phyloP scores from a whole-genome alignment of 1,284 basidiomycete genomes.

The Ganoderma boninense region DNA sequence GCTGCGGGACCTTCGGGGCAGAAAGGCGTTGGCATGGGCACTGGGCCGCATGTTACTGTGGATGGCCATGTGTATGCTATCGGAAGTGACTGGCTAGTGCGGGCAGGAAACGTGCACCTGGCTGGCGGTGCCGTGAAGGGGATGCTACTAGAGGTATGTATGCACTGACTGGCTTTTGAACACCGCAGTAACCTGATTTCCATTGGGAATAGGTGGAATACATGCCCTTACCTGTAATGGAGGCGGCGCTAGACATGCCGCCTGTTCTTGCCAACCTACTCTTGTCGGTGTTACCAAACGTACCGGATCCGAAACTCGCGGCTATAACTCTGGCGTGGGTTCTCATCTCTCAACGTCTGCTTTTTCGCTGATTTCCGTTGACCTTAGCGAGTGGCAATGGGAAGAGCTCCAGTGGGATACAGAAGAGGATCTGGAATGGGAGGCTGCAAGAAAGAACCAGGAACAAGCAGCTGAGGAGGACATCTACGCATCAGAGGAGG shows the following conservation, averaged over 20 bases:
- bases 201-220: conserved; percentile 69
- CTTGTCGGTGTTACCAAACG: conserved; percentile 74
- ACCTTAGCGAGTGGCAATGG: conserved; percentile 70
- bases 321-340: conserved; percentile 65
- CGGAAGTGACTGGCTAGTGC: conserved; percentile 82
- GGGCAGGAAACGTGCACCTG: conserved; percentile 77
- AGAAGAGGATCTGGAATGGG: conserved; percentile 54
- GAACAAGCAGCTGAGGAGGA: conserved; percentile 47
- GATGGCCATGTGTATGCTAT: conserved; percentile 76
- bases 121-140: conserved; percentile 78
- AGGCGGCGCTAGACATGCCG: conserved; percentile 65
- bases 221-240: conserved; percentile 70
- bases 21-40: conserved; percentile 49
- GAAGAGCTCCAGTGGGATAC: conserved; percentile 82
- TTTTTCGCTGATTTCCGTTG: not conserved
- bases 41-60: conserved; percentile 69
- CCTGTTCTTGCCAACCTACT: conserved; percentile 77
- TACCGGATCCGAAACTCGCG: conserved; percentile 72
- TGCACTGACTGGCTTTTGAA: conserved; percentile 17
- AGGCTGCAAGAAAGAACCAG: conserved; percentile 35
- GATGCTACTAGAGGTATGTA: conserved; percentile 77
- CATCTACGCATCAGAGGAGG: conserved; percentile 63
- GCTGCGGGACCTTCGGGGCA: conserved; percentile 28
- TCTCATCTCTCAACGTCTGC: not conserved
- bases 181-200: not conserved